These are phyloP conservation scores for Triticum dicoccoides DNA, from an alignment of 176 grass and related monocot species.

Conservation along the genomic window DNA sequence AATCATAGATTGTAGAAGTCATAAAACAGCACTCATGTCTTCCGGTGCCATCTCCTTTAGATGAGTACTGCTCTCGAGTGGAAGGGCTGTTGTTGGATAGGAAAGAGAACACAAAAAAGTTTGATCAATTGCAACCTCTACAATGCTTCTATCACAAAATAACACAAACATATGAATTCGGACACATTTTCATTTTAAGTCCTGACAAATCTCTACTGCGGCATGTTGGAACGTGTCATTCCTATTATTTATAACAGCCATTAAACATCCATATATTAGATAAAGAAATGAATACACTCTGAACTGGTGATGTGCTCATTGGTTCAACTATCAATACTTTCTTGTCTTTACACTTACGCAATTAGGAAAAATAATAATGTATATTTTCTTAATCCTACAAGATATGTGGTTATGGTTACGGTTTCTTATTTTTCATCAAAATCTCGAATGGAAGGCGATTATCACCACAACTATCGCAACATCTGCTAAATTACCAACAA, in stretches of 20 bases:
- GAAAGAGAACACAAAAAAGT: no score
- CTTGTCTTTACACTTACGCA: conserved; percentile 66
- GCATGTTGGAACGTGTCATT: conserved; percentile 11
- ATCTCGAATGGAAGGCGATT: conserved; percentile 36
- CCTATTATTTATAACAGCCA: conserved; percentile 11
- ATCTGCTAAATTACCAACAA: conserved; percentile 34
- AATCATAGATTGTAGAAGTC: no score
- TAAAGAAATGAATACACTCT: conserved; percentile 30
- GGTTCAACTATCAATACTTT: conserved; percentile 4
- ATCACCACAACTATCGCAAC: conserved; percentile 60
- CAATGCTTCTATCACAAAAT: conserved; percentile 57
- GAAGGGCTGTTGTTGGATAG: no score
- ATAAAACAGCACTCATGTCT: no score
- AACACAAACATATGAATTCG: conserved; percentile 53
- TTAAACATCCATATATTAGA: neutral
- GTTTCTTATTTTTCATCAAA: conserved; percentile 57
- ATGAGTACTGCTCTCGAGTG: no score
- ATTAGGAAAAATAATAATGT: conserved; percentile 77
- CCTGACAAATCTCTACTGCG: conserved; percentile 48
- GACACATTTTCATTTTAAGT: conserved; percentile 45
- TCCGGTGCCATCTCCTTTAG: no score
- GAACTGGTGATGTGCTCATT: conserved; percentile 19
- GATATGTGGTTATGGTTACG: no score
- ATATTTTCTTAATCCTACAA: conserved; percentile 67
- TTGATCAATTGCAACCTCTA: conserved; percentile 28